Evolutionary conservation across 2,329 filamentous ascomycete species (phyloP).

Genomic region (Leptographium galeiforme): DNA sequence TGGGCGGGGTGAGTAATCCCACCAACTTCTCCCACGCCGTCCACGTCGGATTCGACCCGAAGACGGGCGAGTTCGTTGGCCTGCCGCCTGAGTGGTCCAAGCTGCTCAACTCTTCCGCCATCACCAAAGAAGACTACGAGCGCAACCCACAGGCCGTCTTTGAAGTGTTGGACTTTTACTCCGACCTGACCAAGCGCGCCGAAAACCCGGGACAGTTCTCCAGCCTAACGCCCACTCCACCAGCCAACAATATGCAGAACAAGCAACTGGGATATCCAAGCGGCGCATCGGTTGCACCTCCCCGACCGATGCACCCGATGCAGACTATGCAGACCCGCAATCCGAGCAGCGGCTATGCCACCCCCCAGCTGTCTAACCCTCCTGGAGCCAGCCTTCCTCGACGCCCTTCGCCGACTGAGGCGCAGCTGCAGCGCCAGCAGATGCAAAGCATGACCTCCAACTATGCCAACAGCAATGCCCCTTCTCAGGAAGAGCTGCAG

Average conservation of each 20-base stretch:
- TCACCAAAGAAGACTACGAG: slow-evolving; percentile 97
- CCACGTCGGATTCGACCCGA: slow-evolving; percentile 92
- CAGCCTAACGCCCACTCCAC: slow-evolving; percentile 54
- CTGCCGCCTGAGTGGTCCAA: slow-evolving; percentile 95
- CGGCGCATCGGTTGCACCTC: slow-evolving; percentile 50
- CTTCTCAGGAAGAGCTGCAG: slow-evolving; percentile 37
- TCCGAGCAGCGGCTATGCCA: slow-evolving; percentile 25
- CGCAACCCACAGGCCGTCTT: slow-evolving; percentile 82
- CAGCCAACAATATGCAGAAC: slow-evolving; percentile 39
- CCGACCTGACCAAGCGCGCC: slow-evolving; percentile 63
- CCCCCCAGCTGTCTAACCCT: slow-evolving; percentile 21
- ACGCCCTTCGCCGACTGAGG: slow-evolving; percentile 30
- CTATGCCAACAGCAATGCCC: slow-evolving; percentile 38
- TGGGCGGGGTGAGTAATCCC: slow-evolving; percentile 96
- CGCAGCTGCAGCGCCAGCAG: slow-evolving; percentile 40
- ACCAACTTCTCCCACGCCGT: slow-evolving; percentile 97
- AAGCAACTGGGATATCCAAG: slow-evolving; percentile 50
- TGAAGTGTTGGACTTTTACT: slow-evolving; percentile 75
- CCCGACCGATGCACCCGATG: slow-evolving; percentile 48
- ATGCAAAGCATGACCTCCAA: slow-evolving; percentile 43
- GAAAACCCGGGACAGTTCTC: slow-evolving; percentile 58
- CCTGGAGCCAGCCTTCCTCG: slow-evolving; percentile 23
- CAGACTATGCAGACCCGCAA: slow-evolving; percentile 21
- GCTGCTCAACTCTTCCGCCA: slow-evolving; percentile 85
- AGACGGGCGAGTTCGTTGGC: slow-evolving; percentile 88